Evolutionary conservation across 2,329 filamentous ascomycete species (phyloP).

Genomic region (Penicillium sp.): DNA sequence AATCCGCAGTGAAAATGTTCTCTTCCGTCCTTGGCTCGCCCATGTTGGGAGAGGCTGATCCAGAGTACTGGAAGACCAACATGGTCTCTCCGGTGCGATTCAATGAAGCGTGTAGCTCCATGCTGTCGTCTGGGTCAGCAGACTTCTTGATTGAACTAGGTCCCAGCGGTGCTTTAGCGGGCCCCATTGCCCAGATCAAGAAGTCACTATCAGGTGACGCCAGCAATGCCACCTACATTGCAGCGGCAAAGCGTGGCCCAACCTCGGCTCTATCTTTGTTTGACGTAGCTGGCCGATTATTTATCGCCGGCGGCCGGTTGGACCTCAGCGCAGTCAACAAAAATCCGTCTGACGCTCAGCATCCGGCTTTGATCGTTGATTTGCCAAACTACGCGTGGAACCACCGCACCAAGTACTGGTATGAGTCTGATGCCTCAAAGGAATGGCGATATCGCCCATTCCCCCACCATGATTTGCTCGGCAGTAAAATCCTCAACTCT

Average conservation of each 20-base stretch:
- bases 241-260: too few relatives aligned
- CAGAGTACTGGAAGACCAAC: neutral
- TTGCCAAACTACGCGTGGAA: conserved; percentile 20
- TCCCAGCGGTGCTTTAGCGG: neutral
- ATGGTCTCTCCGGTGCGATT: neutral
- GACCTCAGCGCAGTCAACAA: neutral
- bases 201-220: too few relatives aligned
- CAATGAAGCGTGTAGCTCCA: neutral
- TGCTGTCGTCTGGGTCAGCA: neutral
- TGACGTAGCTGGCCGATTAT: too few relatives aligned
- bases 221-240: too few relatives aligned
- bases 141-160: neutral
- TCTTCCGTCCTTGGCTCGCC: neutral
- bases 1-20: neutral
- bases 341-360: neutral
- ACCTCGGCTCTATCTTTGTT: too few relatives aligned
- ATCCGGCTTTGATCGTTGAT: neutral
- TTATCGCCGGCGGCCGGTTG: too few relatives aligned
- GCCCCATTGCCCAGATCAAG: too few relatives aligned
- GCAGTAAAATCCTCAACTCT: neutral
- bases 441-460: conserved; percentile 6
- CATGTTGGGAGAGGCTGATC: neutral
- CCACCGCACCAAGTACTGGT: conserved; percentile 9
- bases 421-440: conserved; percentile 2
- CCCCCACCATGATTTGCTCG: conserved; percentile 19